These are phyloP conservation scores for Pyracantha coccinea DNA, from an alignment of 331 rosid genomes.

Conservation along the genomic window DNA sequence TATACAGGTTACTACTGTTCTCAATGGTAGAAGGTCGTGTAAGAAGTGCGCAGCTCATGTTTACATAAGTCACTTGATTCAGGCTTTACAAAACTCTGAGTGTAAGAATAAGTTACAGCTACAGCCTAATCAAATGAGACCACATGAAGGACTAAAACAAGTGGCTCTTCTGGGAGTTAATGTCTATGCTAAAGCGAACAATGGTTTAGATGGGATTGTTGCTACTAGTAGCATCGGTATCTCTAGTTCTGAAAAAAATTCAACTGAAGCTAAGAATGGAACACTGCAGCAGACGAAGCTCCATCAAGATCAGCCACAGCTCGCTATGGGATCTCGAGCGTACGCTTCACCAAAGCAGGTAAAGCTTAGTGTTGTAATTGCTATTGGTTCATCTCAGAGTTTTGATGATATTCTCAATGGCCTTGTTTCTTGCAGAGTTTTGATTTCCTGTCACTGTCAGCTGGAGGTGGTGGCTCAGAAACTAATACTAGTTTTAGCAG, in stretches of 20 bases:
- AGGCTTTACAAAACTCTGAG: constrained; percentile 23
- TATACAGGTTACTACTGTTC: constrained; percentile 28
- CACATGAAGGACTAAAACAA: constrained; percentile 23
- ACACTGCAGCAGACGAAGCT: constrained; percentile 25
- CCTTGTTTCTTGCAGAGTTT: constrained; percentile 39
- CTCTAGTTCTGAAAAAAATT: constrained; percentile 11
- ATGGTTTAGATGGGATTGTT: constrained; percentile 15
- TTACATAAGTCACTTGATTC: constrained; percentile 48
- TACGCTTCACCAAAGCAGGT: constrained; percentile 51
- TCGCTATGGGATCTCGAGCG: constrained; percentile 19
- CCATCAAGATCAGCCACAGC: constrained; percentile 26
- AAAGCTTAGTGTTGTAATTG: constrained; percentile 12
- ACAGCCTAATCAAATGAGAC: constrained; percentile 20
- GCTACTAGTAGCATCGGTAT: constrained; percentile 13
- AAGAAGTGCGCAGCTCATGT: constrained; percentile 70
- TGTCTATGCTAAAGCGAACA: constrained; percentile 14
- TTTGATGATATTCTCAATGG: constrained; percentile 12
- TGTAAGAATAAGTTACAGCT: constrained; percentile 11
- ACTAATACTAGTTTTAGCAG: constrained; percentile 23
- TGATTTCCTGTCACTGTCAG: constrained; percentile 53
- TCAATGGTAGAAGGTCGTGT: constrained; percentile 19
- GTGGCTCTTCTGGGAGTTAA: constrained; percentile 23
- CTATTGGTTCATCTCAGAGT: not conserved
- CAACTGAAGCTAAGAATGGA: constrained; percentile 26
- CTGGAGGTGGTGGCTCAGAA: constrained; percentile 38